Evolutionary conservation across 495 filamentous ascomycete genomes (phyloP).

Genomic region (Zalerion maritima): DNA sequence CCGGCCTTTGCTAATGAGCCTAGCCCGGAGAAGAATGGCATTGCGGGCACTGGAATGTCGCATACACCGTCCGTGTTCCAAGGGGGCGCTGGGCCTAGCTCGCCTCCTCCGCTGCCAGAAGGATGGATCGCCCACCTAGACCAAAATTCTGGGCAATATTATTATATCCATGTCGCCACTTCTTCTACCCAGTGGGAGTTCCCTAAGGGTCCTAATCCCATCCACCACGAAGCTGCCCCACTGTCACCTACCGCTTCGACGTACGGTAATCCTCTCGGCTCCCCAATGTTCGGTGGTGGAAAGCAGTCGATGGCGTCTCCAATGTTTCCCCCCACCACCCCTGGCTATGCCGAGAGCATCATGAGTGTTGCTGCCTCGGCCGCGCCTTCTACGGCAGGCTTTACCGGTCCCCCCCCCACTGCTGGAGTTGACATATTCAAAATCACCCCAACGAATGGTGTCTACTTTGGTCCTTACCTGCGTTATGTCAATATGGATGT

Average conservation of each 20-base stretch:
- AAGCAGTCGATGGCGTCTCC: slow-evolving; percentile 64
- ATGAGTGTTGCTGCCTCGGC: slow-evolving; percentile 59
- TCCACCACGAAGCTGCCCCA: slow-evolving; percentile 62
- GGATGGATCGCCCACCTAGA: slow-evolving; percentile 98
- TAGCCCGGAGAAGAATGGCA: slow-evolving; percentile 26
- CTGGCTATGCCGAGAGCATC: slow-evolving; percentile 59
- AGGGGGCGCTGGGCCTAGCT: slow-evolving; percentile 53
- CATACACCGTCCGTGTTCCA: slow-evolving; percentile 33
- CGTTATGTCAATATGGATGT: slow-evolving; percentile 95
- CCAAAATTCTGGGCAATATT: slow-evolving; percentile 90
- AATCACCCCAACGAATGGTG: slow-evolving; percentile 84
- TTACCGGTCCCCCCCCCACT: slow-evolving; percentile 70
- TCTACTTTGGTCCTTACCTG: slow-evolving; percentile 94
- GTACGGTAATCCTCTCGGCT: slow-evolving; percentile 62
- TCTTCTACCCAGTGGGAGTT: slow-evolving; percentile 98
- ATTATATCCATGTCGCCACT: slow-evolving; percentile 93
- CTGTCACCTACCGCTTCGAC: slow-evolving; percentile 68
- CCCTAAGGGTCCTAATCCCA: slow-evolving; percentile 76
- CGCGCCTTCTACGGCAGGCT: slow-evolving; percentile 52
- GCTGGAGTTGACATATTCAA: slow-evolving; percentile 89
- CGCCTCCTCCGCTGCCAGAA: slow-evolving; percentile 85
- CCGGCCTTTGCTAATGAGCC: no score
- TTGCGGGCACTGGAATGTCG: slow-evolving; percentile 10
- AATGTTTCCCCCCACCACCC: slow-evolving; percentile 55
- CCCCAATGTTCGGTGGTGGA: slow-evolving; percentile 51